These are phyloP conservation scores for Fraxinus quadrangulata DNA, from an alignment of 257 asterid genomes.

Conservation along the genomic window DNA sequence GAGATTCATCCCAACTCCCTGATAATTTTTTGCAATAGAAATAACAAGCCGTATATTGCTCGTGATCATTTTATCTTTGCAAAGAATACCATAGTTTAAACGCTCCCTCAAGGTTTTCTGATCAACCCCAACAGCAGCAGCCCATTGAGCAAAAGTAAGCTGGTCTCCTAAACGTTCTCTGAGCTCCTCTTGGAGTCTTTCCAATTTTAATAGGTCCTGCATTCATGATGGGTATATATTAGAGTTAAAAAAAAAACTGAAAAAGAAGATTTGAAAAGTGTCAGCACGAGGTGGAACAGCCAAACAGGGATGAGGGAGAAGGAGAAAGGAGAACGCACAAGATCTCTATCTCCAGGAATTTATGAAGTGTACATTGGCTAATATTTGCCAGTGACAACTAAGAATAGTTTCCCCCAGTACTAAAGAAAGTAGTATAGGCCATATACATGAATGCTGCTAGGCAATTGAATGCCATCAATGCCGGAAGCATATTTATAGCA, in stretches of 20 bases:
- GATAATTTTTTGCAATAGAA: slow-evolving; percentile 92
- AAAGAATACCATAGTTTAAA: slow-evolving; percentile 62
- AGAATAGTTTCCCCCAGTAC: slow-evolving; percentile 11
- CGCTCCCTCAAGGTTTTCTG: slow-evolving; percentile 78
- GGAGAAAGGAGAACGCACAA: neutral
- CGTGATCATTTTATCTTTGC: slow-evolving; percentile 90
- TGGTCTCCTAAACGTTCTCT: slow-evolving; percentile 53
- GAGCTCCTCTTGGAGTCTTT: slow-evolving; percentile 73
- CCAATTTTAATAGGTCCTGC: slow-evolving; percentile 82
- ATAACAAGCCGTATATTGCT: slow-evolving; percentile 92
- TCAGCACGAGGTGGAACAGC: neutral
- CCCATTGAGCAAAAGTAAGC: slow-evolving; percentile 84
- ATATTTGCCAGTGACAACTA: slow-evolving; percentile 14
- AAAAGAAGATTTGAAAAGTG: neutral
- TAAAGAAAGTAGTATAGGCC: slow-evolving; percentile 4
- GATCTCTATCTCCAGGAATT: slow-evolving; percentile 1
- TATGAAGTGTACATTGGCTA: neutral
- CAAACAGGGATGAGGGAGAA: neutral
- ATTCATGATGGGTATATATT: slow-evolving; percentile 21
- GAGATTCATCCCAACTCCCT: slow-evolving; percentile 90
- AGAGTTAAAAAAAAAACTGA: slow-evolving; percentile 1
- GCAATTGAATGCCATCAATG: slow-evolving; percentile 12
- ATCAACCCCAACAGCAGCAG: slow-evolving; percentile 89
- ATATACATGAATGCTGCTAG: neutral
- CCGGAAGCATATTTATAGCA: slow-evolving; percentile 1